These are phyloP conservation scores for Gossypium turneri DNA, from an alignment of 345 rosid genomes.

Conservation along the genomic window DNA sequence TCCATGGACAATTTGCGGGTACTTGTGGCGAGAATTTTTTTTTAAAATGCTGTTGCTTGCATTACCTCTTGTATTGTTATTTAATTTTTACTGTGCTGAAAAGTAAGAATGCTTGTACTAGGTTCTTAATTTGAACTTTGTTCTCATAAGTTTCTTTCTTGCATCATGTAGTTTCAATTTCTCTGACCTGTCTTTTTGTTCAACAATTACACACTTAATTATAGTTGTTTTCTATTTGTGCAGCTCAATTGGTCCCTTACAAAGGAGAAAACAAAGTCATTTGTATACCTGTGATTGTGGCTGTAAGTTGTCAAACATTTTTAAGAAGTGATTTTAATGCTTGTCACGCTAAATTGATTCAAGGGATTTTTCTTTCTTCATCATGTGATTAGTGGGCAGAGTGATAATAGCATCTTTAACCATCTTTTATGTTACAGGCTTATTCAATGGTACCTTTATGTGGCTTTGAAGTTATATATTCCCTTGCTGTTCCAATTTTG, in stretches of 20 bases:
- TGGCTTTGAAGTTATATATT: neutral
- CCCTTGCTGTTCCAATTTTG: neutral
- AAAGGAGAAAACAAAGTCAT: conserved; percentile 48
- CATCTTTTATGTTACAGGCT: neutral
- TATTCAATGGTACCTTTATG: neutral
- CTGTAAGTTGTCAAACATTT: conserved; percentile 50
- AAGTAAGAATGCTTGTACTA: neutral
- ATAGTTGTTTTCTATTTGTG: conserved; percentile 19
- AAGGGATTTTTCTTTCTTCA: neutral
- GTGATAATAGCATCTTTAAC: conserved; percentile 7
- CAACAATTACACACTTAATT: neutral
- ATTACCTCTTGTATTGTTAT: neutral
- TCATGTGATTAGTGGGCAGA: neutral
- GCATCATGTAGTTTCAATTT: neutral
- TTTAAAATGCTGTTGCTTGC: neutral
- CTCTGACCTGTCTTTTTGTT: neutral
- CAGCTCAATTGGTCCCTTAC: conserved; percentile 86
- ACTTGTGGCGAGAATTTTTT: neutral
- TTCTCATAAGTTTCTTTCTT: conserved; percentile 10
- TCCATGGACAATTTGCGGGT: neutral
- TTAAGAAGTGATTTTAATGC: conserved; percentile 11
- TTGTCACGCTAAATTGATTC: neutral
- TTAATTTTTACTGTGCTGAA: neutral
- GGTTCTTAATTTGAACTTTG: neutral
- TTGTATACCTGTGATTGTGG: conserved; percentile 76